Conservation (phyloP, 2,329 filamentous ascomycete species). For the Hansfordia pulvinata region DNA sequence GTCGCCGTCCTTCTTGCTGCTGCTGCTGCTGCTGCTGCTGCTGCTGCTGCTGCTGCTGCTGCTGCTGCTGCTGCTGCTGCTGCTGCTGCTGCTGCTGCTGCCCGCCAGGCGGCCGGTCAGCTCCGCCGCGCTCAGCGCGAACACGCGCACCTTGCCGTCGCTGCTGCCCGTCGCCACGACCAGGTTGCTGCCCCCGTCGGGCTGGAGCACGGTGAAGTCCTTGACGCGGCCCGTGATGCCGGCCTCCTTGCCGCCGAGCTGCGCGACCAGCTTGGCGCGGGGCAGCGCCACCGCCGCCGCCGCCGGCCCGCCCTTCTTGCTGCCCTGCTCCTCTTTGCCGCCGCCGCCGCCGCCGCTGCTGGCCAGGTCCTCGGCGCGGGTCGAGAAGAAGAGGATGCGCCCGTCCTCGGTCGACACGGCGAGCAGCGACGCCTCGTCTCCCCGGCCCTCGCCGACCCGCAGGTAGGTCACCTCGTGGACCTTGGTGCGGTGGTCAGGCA, state of each 20-base stretch:
- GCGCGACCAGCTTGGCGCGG: constrained; percentile 55
- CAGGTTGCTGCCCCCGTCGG: constrained; percentile 23
- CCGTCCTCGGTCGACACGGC: constrained; percentile 85
- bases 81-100: constrained; percentile 14
- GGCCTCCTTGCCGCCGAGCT: constrained; percentile 60
- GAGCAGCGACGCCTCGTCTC: constrained; percentile 38
- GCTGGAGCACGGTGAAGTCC: constrained; percentile 60
- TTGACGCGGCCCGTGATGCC: constrained; percentile 67
- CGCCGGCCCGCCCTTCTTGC: constrained; percentile 9
- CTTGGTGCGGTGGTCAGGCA: constrained; percentile 59
- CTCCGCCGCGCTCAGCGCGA: constrained; percentile 41
- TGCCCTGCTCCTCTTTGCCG: constrained; percentile 24
- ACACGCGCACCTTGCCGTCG: constrained; percentile 73
- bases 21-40: constrained; percentile 12
- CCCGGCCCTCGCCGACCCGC: constrained; percentile 20
- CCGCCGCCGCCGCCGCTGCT: constrained; percentile 17
- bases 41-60: constrained; percentile 14
- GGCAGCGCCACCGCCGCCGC: constrained; percentile 25
- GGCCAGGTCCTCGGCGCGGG: constrained; percentile 33
- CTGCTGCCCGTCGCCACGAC: constrained; percentile 66
- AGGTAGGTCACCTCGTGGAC: constrained; percentile 73
- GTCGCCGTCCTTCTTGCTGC: too few species aligned
- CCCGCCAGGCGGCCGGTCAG: constrained; percentile 21
- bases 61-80: constrained; percentile 14
- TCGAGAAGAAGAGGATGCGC: constrained; percentile 70